Evolutionary conservation across 139 green algal species (phyloP).

Genomic region (Dunaliella primolecta): DNA sequence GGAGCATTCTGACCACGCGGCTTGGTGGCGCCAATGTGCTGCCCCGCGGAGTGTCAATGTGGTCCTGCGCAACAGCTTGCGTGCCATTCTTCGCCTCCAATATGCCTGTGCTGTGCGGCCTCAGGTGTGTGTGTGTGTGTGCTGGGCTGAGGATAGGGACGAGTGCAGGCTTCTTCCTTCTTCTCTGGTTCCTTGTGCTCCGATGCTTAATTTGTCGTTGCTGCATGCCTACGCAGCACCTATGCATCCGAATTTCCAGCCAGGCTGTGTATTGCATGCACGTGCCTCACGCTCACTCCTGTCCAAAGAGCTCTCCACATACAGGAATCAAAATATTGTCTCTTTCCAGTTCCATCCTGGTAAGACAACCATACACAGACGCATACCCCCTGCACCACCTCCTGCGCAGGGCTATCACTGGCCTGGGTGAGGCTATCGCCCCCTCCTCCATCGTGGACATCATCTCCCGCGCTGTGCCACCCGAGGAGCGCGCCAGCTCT

Average conservation of each 20-base stretch:
- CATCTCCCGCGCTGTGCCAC: conserved; percentile 71
- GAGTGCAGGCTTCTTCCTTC: too few relatives aligned
- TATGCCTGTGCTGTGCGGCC: conserved; percentile 14
- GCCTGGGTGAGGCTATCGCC: conserved; percentile 89
- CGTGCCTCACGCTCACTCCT: too few relatives aligned
- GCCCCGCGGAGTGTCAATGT: conserved; percentile 78
- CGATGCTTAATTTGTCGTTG: too few relatives aligned
- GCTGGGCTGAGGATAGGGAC: too few relatives aligned
- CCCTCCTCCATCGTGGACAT: conserved; percentile 89
- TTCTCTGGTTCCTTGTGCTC: too few relatives aligned
- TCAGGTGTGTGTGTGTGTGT: background rate
- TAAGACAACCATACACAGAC: background rate
- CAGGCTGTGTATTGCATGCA: background rate
- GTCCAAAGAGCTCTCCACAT: too few relatives aligned
- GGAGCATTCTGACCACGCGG: conserved; percentile 71
- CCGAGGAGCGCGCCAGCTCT: conserved; percentile 71
- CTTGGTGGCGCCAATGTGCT: conserved; percentile 76
- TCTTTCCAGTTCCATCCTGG: background rate
- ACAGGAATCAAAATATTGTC: background rate
- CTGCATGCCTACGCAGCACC: too few relatives aligned
- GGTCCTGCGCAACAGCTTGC: conserved; percentile 68
- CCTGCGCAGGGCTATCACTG: conserved; percentile 70
- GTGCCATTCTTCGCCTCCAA: conserved; percentile 12
- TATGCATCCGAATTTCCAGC: too few relatives aligned
- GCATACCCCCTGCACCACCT: too few relatives aligned